Evolutionary conservation across 2,329 filamentous ascomycete species (phyloP).

Genomic region (Chrysoporthe austroafricana): DNA sequence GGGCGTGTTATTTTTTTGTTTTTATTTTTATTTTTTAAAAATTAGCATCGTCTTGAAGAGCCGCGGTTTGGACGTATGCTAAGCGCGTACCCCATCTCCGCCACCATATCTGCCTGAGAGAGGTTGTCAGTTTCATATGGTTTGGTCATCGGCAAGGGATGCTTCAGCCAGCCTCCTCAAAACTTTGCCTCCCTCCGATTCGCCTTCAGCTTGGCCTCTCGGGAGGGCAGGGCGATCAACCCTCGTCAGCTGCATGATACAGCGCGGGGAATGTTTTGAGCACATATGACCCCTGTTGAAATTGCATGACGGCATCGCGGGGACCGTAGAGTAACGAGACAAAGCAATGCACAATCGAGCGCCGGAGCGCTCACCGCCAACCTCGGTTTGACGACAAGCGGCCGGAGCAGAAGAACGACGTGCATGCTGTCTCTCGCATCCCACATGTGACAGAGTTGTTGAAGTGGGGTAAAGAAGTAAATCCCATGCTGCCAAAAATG

Average conservation of each 20-base stretch:
- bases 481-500: background rate
- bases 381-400: constrained; percentile 3
- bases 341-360: constrained; percentile 7
- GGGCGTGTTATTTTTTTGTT: background rate
- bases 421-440: background rate
- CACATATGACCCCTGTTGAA: constrained; percentile 16
- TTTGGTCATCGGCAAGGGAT: background rate
- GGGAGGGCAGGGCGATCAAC: constrained; percentile 21
- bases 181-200: background rate
- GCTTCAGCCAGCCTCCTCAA: background rate
- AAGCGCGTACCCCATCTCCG: background rate
- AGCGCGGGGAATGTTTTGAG: constrained; percentile 20
- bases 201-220: background rate
- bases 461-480: background rate
- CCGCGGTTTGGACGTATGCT: background rate
- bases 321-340: background rate
- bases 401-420: background rate
- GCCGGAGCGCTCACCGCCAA: constrained; percentile 26
- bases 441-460: background rate
- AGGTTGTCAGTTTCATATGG: background rate
- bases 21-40: too few relatives aligned
- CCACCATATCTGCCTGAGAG: too few relatives aligned
- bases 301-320: constrained; percentile 12
- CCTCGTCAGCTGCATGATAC: constrained; percentile 13
- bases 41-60: background rate